Evolutionary conservation across 2,329 filamentous ascomycete genomes (phyloP).

Genomic region (Pseudocercospora musae): DNA sequence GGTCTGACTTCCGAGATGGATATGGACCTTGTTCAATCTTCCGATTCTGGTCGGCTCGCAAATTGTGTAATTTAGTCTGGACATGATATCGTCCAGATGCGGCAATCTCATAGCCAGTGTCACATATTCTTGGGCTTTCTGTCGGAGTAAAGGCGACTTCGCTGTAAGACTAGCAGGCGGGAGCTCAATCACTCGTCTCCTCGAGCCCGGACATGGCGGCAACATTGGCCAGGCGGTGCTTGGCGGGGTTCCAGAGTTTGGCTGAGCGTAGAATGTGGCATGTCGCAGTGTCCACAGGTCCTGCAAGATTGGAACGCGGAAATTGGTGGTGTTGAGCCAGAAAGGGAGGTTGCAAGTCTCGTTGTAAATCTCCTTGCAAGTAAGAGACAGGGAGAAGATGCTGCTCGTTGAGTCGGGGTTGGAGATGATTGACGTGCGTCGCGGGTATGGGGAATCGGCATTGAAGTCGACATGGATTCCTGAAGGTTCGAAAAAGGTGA

Average conservation of each 20-base stretch:
- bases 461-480: constrained; percentile 16
- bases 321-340: constrained; percentile 20
- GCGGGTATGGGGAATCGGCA: neutral
- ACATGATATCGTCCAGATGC: constrained; percentile 9
- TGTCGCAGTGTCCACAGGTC: constrained; percentile 9
- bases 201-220: neutral
- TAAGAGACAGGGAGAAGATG: constrained; percentile 11
- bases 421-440: neutral
- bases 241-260: neutral
- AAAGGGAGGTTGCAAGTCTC: constrained; percentile 16
- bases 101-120: constrained; percentile 18
- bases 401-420: neutral
- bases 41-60: neutral
- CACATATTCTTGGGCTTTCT: constrained; percentile 15
- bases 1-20: constrained; percentile 16
- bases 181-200: neutral
- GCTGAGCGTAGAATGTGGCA: neutral
- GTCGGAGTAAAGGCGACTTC: constrained; percentile 1
- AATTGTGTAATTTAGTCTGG: constrained; percentile 1
- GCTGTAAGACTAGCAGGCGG: constrained; percentile 6
- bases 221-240: neutral
- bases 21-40: constrained; percentile 12
- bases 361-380: constrained; percentile 16
- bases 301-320: constrained; percentile 17
- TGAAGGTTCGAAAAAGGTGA: constrained; percentile 11